These are phyloP conservation scores for Naganishia vaughanmartiniae DNA, from an alignment of 768 basidiomycete genomes.

Conservation along the genomic window DNA sequence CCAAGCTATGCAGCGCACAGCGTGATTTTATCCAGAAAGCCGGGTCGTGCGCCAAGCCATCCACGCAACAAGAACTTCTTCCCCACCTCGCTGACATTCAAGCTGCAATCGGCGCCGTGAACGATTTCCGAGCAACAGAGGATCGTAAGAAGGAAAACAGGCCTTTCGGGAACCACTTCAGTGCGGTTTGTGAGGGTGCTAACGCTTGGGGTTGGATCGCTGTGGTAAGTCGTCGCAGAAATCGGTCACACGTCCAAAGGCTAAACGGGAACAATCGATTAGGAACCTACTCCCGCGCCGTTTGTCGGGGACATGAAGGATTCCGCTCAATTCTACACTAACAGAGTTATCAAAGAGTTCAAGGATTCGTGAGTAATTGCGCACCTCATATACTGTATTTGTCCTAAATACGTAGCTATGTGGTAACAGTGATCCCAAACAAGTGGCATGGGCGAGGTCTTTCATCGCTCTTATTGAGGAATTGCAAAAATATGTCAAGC, in stretches of 20 bases:
- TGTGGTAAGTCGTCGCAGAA: slow-evolving; percentile 59
- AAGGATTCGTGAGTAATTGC: slow-evolving; percentile 72
- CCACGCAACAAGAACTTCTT: slow-evolving; percentile 59
- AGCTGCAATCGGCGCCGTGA: slow-evolving; percentile 68
- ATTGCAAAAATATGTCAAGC: slow-evolving; percentile 74
- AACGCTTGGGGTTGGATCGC: slow-evolving; percentile 84
- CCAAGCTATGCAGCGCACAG: slow-evolving; percentile 66
- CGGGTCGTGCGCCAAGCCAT: slow-evolving; percentile 75
- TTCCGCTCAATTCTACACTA: slow-evolving; percentile 78
- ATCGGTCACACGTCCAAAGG: neutral
- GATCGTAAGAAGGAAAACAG: slow-evolving; percentile 66
- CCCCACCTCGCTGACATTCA: slow-evolving; percentile 67
- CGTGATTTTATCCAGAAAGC: slow-evolving; percentile 68
- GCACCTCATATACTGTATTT: neutral
- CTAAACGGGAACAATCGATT: slow-evolving; percentile 14
- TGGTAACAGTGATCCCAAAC: slow-evolving; percentile 70
- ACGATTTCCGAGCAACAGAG: slow-evolving; percentile 76
- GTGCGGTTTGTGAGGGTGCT: slow-evolving; percentile 75
- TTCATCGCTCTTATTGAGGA: slow-evolving; percentile 72
- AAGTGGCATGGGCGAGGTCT: slow-evolving; percentile 80
- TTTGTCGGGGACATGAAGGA: slow-evolving; percentile 81
- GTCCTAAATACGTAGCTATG: neutral
- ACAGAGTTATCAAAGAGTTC: slow-evolving; percentile 84
- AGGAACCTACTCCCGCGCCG: slow-evolving; percentile 75
- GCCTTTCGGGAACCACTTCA: slow-evolving; percentile 72